A percentile compares a stretch with the other conserved stretches of the same genome.
Evolutionary conservation across 106 monocot genomes (phyloP).

Genomic region (Posidonia australis): DNA sequence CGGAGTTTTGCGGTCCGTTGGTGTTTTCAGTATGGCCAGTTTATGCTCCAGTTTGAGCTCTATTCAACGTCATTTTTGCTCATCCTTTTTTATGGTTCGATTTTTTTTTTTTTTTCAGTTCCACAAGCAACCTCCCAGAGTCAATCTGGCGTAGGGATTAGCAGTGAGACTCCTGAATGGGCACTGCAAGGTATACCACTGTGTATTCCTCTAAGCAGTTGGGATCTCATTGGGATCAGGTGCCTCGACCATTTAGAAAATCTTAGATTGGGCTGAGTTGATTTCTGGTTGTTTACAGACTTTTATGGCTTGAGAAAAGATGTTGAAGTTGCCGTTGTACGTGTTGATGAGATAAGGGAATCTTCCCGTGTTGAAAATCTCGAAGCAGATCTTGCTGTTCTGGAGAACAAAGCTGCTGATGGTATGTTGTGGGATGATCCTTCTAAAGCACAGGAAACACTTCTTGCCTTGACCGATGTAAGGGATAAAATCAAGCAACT

Average conservation of each 20-base stretch:
- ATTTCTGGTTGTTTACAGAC: constrained; percentile 32
- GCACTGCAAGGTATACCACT: constrained; percentile 68
- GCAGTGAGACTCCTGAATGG: constrained; percentile 64
- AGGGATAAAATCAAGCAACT: constrained; percentile 88
- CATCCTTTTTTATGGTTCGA: too few relatives aligned
- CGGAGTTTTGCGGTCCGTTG: too few relatives aligned
- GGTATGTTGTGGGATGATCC: constrained; percentile 94
- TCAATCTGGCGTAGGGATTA: constrained; percentile 35
- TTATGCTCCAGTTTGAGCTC: too few relatives aligned
- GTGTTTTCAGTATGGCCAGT: too few relatives aligned
- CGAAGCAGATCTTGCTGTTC: constrained; percentile 46
- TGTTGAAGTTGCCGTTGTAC: constrained; percentile 50
- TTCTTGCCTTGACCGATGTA: constrained; percentile 72
- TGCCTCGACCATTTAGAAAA: background rate
- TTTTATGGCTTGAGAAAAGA: constrained; percentile 90
- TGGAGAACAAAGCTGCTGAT: constrained; percentile 83
- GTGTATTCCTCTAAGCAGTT: background rate
- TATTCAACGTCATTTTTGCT: too few relatives aligned
- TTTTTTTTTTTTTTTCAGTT: constrained; percentile 18
- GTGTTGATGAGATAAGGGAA: constrained; percentile 66
- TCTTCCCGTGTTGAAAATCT: constrained; percentile 68
- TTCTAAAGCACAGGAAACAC: constrained; percentile 62
- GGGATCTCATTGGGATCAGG: background rate
- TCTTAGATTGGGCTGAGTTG: background rate
- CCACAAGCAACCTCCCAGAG: constrained; percentile 29